Evolutionary conservation across 2,329 filamentous ascomycete genomes (phyloP).

Genomic region (Botrytis aclada): DNA sequence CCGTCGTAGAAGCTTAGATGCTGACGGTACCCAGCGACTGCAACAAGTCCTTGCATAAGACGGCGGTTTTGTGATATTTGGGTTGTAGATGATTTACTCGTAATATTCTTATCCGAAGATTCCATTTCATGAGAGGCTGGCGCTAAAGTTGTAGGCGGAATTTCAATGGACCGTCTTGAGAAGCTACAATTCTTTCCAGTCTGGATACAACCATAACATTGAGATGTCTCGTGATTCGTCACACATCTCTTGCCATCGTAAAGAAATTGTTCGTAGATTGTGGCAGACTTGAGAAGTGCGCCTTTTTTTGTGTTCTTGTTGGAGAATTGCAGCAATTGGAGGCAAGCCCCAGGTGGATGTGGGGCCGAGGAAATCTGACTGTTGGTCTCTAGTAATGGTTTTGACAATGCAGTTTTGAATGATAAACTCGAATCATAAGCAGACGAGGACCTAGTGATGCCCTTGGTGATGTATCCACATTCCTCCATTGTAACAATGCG

Average conservation of each 20-base stretch:
- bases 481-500: conserved; percentile 13
- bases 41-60: conserved; percentile 3
- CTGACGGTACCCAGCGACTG: neutral
- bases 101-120: neutral
- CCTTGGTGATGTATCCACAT: neutral
- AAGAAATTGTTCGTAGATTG: neutral
- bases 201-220: neutral
- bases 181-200: neutral
- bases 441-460: neutral
- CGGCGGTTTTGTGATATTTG: conserved; percentile 20
- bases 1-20: conserved; percentile 18
- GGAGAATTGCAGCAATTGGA: neutral
- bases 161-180: neutral
- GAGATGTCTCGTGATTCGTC: neutral
- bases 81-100: neutral
- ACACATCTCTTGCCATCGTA: neutral
- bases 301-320: too few species aligned
- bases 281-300: neutral
- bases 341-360: neutral
- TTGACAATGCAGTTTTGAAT: neutral
- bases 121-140: neutral
- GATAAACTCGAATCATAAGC: neutral
- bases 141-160: neutral
- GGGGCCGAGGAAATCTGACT: neutral
- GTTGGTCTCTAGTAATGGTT: neutral